Conservation (phyloP, 2,329 filamentous ascomycete genomes). For the Ceratocystis diversiconidia region DNA sequence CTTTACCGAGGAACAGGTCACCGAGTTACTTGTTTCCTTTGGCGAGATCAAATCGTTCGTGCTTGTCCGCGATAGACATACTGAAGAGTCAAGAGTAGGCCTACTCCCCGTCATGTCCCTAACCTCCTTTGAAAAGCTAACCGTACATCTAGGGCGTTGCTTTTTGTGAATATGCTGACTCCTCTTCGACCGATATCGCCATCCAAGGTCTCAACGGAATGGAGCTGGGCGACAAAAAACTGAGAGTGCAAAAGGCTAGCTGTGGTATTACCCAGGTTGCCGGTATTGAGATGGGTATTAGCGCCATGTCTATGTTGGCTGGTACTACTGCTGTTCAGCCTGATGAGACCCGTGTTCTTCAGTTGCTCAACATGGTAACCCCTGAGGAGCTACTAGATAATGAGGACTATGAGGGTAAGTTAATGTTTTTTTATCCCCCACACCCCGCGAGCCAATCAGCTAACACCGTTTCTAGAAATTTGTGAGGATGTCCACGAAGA, state of each 20-base stretch:
- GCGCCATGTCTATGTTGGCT: constrained; percentile 94
- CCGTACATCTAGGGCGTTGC: constrained; percentile 60
- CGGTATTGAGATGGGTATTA: constrained; percentile 87
- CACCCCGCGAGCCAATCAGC: constrained; percentile 17
- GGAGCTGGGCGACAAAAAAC: constrained; percentile 72
- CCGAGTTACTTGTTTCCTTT: constrained; percentile 78
- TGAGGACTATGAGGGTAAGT: constrained; percentile 84
- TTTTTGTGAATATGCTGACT: constrained; percentile 86
- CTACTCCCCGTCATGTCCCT: neutral
- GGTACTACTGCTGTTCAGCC: constrained; percentile 69
- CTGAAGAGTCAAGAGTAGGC: constrained; percentile 74
- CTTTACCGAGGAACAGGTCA: constrained; percentile 80
- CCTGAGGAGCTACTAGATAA: constrained; percentile 84
- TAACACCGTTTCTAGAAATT: constrained; percentile 56
- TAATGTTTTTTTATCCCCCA: neutral
- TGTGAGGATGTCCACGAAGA: constrained; percentile 88
- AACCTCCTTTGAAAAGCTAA: constrained; percentile 23
- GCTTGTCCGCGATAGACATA: constrained; percentile 71
- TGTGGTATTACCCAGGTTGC: constrained; percentile 87
- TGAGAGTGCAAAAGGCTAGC: constrained; percentile 79
- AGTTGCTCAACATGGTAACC: constrained; percentile 97
- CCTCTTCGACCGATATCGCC: constrained; percentile 61
- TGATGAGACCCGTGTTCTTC: constrained; percentile 71
- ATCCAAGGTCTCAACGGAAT: constrained; percentile 86
- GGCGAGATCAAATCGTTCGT: constrained; percentile 87